A percentile compares a stretch with the other conserved stretches of the same genome.
These are phyloP conservation scores for Termitomyces titanicus DNA, from an alignment of 768 basidiomycete genomes.

Conservation along the genomic window DNA sequence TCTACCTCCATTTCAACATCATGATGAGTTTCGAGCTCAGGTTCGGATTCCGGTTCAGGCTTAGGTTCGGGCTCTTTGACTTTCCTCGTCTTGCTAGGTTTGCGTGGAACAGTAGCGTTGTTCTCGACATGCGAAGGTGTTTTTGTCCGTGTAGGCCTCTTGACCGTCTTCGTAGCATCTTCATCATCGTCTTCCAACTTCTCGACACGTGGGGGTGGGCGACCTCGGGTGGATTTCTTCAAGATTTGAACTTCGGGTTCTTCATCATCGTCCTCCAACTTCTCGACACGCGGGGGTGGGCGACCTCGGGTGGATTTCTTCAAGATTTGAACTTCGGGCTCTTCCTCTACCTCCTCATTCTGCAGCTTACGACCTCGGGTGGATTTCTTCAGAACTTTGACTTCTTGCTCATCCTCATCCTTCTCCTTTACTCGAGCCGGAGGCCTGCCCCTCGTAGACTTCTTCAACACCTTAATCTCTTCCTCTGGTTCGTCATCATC, in stretches of 20 bases:
- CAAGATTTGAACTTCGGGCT: constrained; percentile 6
- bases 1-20: constrained; percentile 9
- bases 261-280: constrained; percentile 1
- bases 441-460: constrained; percentile 9
- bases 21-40: background rate
- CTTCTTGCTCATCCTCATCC: constrained; percentile 11
- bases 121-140: constrained; percentile 1
- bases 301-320: constrained; percentile 11
- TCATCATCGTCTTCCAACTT: constrained; percentile 7
- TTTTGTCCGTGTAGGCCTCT: constrained; percentile 13
- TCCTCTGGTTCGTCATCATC: constrained; percentile 5
- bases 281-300: background rate
- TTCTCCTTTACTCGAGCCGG: no score
- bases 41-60: constrained; percentile 1
- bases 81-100: constrained; percentile 9
- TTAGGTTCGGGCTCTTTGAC: background rate
- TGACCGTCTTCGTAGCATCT: constrained; percentile 3
- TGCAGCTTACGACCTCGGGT: constrained; percentile 8
- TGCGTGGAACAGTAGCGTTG: background rate
- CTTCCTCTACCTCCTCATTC: constrained; percentile 14
- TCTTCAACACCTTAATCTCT: constrained; percentile 7
- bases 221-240: constrained; percentile 7
- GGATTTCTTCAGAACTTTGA: constrained; percentile 8
- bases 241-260: background rate
- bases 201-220: background rate